Evolutionary conservation across 2,329 filamentous ascomycete genomes (phyloP).

Genomic region (Sclerotinia minor): DNA sequence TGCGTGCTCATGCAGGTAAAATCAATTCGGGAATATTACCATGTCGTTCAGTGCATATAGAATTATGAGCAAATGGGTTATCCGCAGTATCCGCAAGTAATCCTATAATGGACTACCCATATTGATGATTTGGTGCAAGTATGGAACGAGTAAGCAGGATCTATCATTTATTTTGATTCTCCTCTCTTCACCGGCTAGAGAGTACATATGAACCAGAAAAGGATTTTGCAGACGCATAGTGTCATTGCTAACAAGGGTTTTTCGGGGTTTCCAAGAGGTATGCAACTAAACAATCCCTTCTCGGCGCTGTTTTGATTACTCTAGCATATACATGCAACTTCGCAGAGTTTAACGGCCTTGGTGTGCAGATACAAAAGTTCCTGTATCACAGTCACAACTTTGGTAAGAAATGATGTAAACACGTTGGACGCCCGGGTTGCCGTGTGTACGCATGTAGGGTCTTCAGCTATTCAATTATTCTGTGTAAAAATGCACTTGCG

Average conservation of each 20-base stretch:
- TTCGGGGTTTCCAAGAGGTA: not conserved
- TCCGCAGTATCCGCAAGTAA: slow-evolving; percentile 19
- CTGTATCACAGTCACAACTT: not conserved
- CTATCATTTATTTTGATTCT: not conserved
- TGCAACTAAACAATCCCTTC: slow-evolving; percentile 11
- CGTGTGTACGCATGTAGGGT: not conserved
- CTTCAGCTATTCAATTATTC: not conserved
- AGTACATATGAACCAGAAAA: not conserved
- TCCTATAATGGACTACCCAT: slow-evolving; percentile 13
- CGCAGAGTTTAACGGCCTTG: not conserved
- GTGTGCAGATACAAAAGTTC: not conserved
- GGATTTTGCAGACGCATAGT: not conserved
- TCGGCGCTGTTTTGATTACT: not conserved
- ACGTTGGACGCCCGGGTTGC: not conserved
- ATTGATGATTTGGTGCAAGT: not conserved
- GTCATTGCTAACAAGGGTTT: not conserved
- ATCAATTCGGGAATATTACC: slow-evolving; percentile 23
- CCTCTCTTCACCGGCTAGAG: not conserved
- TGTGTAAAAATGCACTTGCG: not conserved
- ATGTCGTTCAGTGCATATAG: slow-evolving; percentile 23
- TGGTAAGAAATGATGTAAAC: not conserved
- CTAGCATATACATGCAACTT: not conserved
- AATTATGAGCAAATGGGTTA: slow-evolving; percentile 3
- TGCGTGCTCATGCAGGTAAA: slow-evolving; percentile 19
- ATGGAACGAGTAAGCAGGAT: slow-evolving; percentile 7